Percentiles rank a stretch among this genome's conserved stretches.
These are phyloP conservation scores for Penicillium sp. DNA, from an alignment of 2,329 filamentous ascomycete species.

Conservation along the genomic window DNA sequence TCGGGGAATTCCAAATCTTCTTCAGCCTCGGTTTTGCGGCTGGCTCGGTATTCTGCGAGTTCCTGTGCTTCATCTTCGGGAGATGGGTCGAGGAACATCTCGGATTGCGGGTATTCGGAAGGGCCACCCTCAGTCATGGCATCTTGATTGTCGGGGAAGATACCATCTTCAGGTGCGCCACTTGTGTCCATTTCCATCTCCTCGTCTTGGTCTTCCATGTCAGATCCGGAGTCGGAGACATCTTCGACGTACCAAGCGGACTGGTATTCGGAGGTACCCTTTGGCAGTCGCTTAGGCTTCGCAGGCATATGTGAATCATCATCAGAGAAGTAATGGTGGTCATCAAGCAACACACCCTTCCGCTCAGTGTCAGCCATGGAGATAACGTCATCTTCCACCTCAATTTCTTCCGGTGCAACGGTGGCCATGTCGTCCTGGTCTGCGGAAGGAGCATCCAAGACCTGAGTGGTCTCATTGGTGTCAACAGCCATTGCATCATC, in stretches of 20 bases:
- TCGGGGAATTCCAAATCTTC: conserved; percentile 97
- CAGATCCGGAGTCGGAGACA: conserved; percentile 82
- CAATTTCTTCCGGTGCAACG: conserved; percentile 82
- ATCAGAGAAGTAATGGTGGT: conserved; percentile 97
- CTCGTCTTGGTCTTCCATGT: conserved; percentile 74
- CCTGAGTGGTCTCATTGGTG: conserved; percentile 52
- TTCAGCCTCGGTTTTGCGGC: conserved; percentile 77
- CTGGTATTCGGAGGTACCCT: conserved; percentile 92
- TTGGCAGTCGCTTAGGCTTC: conserved; percentile 76
- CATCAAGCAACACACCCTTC: conserved; percentile 91
- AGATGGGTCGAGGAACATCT: conserved; percentile 80
- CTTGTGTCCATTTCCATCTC: conserved; percentile 59
- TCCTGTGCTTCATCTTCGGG: conserved; percentile 84
- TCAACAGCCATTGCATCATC: conserved; percentile 73
- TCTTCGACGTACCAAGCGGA: conserved; percentile 89
- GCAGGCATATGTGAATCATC: conserved; percentile 68
- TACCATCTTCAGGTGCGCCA: conserved; percentile 78
- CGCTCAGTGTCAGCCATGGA: conserved; percentile 60
- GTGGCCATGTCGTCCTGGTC: conserved; percentile 83
- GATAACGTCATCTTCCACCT: conserved; percentile 71
- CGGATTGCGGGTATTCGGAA: conserved; percentile 91
- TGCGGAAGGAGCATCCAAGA: conserved; percentile 72
- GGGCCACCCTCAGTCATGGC: conserved; percentile 74
- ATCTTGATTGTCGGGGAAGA: conserved; percentile 60
- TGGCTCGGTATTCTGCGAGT: conserved; percentile 77